phyloP scores from a whole-genome alignment of 208 protist genomes.

The Trypanosoma boissoni region DNA sequence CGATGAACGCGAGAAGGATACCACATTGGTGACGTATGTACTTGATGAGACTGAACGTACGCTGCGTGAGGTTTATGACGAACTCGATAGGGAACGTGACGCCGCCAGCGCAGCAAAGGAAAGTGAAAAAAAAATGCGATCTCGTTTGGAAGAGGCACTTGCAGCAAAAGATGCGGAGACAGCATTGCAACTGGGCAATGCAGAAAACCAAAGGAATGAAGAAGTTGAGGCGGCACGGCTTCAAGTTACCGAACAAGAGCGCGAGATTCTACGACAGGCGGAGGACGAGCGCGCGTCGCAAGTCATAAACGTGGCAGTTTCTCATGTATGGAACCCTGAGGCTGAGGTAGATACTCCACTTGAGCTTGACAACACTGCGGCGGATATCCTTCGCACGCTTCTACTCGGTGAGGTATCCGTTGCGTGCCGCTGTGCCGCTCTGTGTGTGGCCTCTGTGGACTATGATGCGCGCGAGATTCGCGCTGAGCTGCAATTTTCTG shows the following conservation, averaged over 20 bases:
- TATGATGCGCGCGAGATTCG: neutral
- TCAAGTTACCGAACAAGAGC: slow-evolving; percentile 6
- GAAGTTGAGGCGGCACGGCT: neutral
- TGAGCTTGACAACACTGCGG: neutral
- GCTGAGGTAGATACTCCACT: neutral
- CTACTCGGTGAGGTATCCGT: slow-evolving; percentile 8
- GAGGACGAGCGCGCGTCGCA: neutral
- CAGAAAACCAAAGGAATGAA: neutral
- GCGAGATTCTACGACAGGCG: neutral
- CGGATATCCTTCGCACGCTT: slow-evolving; percentile 11
- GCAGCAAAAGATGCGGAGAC: neutral
- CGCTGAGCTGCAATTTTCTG: slow-evolving; percentile 9
- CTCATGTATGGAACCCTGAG: neutral
- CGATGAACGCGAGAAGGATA: slow-evolving; percentile 24
- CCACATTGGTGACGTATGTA: slow-evolving; percentile 36
- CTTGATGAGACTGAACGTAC: slow-evolving; percentile 63
- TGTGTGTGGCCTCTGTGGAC: slow-evolving; percentile 5
- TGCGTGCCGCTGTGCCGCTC: neutral
- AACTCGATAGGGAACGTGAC: slow-evolving; percentile 28
- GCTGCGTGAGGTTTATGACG: slow-evolving; percentile 46
- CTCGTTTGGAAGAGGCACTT: neutral
- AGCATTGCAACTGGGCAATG: too few relatives aligned
- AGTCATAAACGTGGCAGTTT: neutral
- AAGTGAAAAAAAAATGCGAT: neutral
- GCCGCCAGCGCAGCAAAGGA: neutral